Base-by-base conservation (phyloP, 768 basidiomycete genomes). In the Tremella mesenterica region DNA sequence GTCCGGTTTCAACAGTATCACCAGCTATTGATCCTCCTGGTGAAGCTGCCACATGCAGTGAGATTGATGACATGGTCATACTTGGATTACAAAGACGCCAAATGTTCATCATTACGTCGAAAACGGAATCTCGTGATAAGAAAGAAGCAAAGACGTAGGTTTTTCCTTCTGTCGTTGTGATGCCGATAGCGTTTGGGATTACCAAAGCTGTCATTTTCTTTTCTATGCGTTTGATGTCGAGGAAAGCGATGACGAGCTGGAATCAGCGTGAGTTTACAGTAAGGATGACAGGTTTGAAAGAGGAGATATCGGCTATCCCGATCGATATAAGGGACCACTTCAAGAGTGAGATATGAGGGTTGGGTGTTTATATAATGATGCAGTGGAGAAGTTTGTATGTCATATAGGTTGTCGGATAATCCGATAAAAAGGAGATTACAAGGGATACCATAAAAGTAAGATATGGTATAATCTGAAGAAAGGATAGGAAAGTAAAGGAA, bases 191-290 rank as follows among this genome's bases (percentile, higher is more conserved):
- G 71, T 96, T 96, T 14, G 93, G 93, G 58, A 96, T 96, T 54
- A 96, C 89, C 61, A 91, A 87, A 2, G 93, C 92, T 0, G 93
- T 96, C 88, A 92, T 97, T 66, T 83, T 88, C 80, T 95, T 96
- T 69, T 97, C 93, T 21, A 97, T 80, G 20, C 81, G 76, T 28
- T 79, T 83, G 52, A 96, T 83, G 66, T 95, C 89, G 69, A 83
- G 80, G 58, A 95, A 89, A 6, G 92, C 85, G 53, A 96, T 83
- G 38, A 83, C 83, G 59, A 92, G 78, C 90, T 92, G 70, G n/a
- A n/a, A n/a, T n/a, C n/a, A n/a, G n/a, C n/a, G 27, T 30, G 33
- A 41, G 16, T n/a, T n/a, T n/a, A n/a, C n/a, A n/a, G n/a, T n/a
- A n/a, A n/a, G n/a, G n/a, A n/a, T n/a, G n/a, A n/a, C n/a, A n/a